Conservation (phyloP, 768 basidiomycete species). For the Pleurotus sapidus region DNA sequence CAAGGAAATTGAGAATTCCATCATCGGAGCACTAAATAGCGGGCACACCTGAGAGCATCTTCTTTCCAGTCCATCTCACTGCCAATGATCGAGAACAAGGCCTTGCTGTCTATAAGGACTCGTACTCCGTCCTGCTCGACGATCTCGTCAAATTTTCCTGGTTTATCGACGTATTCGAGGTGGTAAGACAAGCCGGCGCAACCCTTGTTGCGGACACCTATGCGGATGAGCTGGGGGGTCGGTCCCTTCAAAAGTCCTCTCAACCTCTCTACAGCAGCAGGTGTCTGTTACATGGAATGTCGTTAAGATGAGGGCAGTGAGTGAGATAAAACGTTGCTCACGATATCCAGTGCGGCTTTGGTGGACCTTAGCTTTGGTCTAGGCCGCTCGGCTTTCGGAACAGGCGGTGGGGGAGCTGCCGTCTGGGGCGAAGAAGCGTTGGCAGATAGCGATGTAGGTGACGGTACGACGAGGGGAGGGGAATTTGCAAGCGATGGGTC, state of each 20-base stretch:
- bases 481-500: conserved; percentile 35
- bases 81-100: conserved; percentile 96
- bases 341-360: conserved; percentile 78
- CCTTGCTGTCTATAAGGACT: conserved; percentile 95
- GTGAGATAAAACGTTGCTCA: conserved; percentile 28
- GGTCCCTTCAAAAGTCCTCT: conserved; percentile 74
- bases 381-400: conserved; percentile 60
- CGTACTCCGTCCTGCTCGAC: conserved; percentile 93
- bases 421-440: conserved; percentile 70
- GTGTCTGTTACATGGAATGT: conserved; percentile 52
- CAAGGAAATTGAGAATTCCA: not conserved
- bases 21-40: conserved; percentile 4
- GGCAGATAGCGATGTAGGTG: conserved; percentile 41
- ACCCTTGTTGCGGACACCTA: conserved; percentile 96
- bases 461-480: conserved; percentile 51
- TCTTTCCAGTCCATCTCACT: conserved; percentile 99
- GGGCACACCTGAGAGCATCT: conserved; percentile 76
- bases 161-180: conserved; percentile 90
- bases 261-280: conserved; percentile 71
- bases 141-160: conserved; percentile 92
- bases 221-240: conserved; percentile 88
- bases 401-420: conserved; percentile 68
- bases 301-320: not conserved
- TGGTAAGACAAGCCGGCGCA: conserved; percentile 89
- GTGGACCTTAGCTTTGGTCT: conserved; percentile 65